Percentiles rank a stretch among this genome's conserved stretches.
Conservation (phyloP, 1,284 basidiomycete genomes). For the Amylostereum chailletii region DNA sequence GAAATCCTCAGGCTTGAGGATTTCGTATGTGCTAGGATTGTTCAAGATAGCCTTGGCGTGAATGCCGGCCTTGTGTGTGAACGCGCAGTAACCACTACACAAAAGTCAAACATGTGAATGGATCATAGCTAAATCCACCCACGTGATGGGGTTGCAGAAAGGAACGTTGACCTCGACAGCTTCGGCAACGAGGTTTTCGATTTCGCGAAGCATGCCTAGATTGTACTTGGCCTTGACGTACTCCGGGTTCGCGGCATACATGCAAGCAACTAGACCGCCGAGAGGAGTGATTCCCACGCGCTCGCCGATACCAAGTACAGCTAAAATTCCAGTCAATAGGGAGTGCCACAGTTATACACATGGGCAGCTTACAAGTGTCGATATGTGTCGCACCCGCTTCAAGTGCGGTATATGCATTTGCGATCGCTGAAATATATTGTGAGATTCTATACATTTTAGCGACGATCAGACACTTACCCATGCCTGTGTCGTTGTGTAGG, state of each 20-base stretch:
- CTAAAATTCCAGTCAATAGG: slow-evolving; percentile 20
- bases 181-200: slow-evolving; percentile 98
- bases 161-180: slow-evolving; percentile 98
- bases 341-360: neutral
- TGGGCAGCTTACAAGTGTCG: slow-evolving; percentile 71
- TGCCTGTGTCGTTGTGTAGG: slow-evolving; percentile 97
- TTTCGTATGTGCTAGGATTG: slow-evolving; percentile 98
- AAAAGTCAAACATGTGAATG: neutral
- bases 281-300: slow-evolving; percentile 98
- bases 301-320: slow-evolving; percentile 95
- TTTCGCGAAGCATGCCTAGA: slow-evolving; percentile 92
- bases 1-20: slow-evolving; percentile 97
- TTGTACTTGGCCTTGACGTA: slow-evolving; percentile 99
- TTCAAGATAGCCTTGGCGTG: slow-evolving; percentile 99
- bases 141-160: slow-evolving; percentile 94
- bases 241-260: slow-evolving; percentile 94
- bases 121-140: slow-evolving; percentile 19
- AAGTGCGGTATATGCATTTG: slow-evolving; percentile 97
- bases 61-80: slow-evolving; percentile 99
- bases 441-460: too few species aligned
- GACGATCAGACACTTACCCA: slow-evolving; percentile 39
- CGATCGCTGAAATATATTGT: slow-evolving; percentile 61
- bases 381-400: slow-evolving; percentile 99
- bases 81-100: slow-evolving; percentile 90
- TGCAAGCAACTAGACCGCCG: slow-evolving; percentile 93